Conservation (phyloP, 441 rosid species). For the Geranium incanum region DNA sequence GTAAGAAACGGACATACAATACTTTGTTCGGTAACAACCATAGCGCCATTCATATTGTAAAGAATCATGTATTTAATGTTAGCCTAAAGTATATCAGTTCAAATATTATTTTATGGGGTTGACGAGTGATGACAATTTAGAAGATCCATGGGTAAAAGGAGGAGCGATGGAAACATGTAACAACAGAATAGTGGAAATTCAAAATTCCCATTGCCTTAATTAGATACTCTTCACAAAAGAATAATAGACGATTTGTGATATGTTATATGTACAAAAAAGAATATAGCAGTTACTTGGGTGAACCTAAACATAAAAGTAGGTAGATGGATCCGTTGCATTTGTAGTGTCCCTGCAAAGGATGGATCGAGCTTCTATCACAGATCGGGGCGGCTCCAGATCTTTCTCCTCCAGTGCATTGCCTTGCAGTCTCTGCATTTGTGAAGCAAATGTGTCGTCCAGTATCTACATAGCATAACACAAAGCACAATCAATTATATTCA, state of each 20-base stretch:
- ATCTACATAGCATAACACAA: slow-evolving; percentile 36
- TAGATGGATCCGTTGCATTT: slow-evolving; percentile 51
- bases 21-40: too few relatives aligned
- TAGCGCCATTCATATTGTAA: too few relatives aligned
- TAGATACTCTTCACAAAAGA: neutral
- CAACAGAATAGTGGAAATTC: neutral
- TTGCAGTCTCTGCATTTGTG: slow-evolving; percentile 75
- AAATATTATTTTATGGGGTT: too few relatives aligned
- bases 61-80: too few relatives aligned
- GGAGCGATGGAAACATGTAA: neutral
- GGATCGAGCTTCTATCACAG: slow-evolving; percentile 86
- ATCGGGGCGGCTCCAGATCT: slow-evolving; percentile 83
- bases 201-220: neutral
- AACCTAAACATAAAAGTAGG: slow-evolving; percentile 61
- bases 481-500: neutral
- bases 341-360: slow-evolving; percentile 81
- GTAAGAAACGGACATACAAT: too few relatives aligned
- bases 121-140: too few relatives aligned
- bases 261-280: slow-evolving; percentile 4
- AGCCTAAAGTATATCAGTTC: too few relatives aligned
- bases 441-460: slow-evolving; percentile 84
- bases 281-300: neutral
- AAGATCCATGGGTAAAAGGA: neutral
- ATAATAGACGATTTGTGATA: neutral
- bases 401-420: slow-evolving; percentile 83